Evolutionary conservation across 1,284 basidiomycete species (phyloP), one percentile per base, ranked within the genome.

Genomic region (Cutaneotrichosporon curvatum): DNA sequence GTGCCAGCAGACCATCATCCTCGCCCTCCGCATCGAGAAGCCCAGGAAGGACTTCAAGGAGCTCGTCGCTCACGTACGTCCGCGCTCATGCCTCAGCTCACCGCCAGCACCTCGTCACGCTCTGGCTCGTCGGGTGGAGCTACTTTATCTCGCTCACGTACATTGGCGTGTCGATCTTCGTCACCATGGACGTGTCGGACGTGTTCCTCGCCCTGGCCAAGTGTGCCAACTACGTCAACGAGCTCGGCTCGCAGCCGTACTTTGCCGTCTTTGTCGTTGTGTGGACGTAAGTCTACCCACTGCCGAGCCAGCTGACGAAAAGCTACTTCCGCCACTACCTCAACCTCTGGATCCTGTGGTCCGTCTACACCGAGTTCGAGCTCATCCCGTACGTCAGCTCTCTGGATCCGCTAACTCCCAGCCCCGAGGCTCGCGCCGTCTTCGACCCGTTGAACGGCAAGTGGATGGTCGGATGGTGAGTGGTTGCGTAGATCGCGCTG

Each of bases 121-220:
- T 98, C 20, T 99, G 92, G 91, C 78, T 98, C 21, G 81, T 98
- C 41, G 85, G 87, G 43, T 94, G 91, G 90, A 90, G 87, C 61
- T 95, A 92, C 62, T 66, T 81, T 31, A 56, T 85, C 59, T 88
- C 88, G 69, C 56, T 77, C 42, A 96, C 92, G 0, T 75, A 82
- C 57, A 92, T 96, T 44, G 94, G 94, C 12, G 89, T 89, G 55
- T 85, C 90, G 2, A 81, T 98, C 21, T 97, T 87, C 62, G 79
- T 94, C 63, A 94, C 90, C 66, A 98, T 97, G 94, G 94, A 98
- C 73, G 79, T 94, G 28, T 90, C 91, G 3, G 94, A 98, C 65
- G 74, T 81, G 19, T 88, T 86, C 73, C 78, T 98, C 18, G 88
- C 85, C 87, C 71, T 85, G 44, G 83, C 86, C 11, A 95, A 95